A percentile compares a stretch with the other conserved stretches of the same genome.
These are phyloP conservation scores for Lanmaoa pseudosensibilis DNA, from an alignment of 768 basidiomycete genomes.

Conservation along the genomic window DNA sequence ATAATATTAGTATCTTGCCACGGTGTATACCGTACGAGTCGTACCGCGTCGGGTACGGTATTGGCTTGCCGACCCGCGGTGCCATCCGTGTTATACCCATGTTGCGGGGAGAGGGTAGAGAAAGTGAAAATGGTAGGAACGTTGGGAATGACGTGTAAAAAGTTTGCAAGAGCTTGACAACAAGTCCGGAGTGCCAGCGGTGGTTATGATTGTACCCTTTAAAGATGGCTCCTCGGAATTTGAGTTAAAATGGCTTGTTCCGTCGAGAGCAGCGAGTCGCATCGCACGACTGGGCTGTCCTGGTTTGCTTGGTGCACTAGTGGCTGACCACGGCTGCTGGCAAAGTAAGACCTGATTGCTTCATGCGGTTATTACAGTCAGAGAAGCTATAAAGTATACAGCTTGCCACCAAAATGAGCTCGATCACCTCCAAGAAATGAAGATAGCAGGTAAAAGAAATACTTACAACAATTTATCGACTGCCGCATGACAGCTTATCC, in stretches of 20 bases:
- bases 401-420: not conserved
- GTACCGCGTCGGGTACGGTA: too few species aligned
- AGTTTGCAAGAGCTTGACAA: not conserved
- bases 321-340: not conserved
- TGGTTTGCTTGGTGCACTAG: not conserved
- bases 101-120: not conserved
- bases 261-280: not conserved
- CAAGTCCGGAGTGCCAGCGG: too few species aligned
- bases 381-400: not conserved
- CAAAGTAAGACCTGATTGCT: not conserved
- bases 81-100: too few species aligned
- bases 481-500: not conserved
- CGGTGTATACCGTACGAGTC: too few species aligned
- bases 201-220: not conserved
- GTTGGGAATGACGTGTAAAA: not conserved
- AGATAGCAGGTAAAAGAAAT: not conserved
- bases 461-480: conserved; percentile 3
- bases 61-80: too few species aligned
- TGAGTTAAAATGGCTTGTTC: not conserved
- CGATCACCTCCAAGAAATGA: not conserved
- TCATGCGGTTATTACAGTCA: conserved; percentile 1
- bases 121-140: not conserved
- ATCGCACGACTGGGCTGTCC: not conserved
- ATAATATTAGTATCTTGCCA: too few species aligned
- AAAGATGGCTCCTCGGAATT: not conserved